Evolutionary conservation across 208 protist species (phyloP).

Genomic region (Pavlovales sp.): DNA sequence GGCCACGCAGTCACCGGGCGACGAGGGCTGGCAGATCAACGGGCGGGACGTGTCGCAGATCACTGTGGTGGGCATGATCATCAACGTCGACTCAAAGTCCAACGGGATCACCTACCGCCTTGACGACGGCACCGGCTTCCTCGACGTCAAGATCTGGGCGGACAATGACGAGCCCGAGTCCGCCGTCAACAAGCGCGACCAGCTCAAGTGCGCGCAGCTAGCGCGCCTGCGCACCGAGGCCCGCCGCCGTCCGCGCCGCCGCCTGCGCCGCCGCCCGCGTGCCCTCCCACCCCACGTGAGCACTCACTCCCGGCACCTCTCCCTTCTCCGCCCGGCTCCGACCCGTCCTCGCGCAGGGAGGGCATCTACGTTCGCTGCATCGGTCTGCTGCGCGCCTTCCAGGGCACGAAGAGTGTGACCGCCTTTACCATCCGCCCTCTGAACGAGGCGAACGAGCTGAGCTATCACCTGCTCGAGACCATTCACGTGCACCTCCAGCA

Average conservation of each 20-base stretch:
- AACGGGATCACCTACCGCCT: neutral
- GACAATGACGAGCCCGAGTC: neutral
- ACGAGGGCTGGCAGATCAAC: neutral
- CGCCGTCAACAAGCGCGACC: neutral
- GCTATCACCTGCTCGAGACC: slow-evolving; percentile 15
- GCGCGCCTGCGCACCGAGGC: too few relatives aligned
- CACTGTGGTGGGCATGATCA: slow-evolving; percentile 14
- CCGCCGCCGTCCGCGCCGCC: too few relatives aligned
- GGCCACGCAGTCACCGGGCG: neutral
- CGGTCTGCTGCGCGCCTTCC: slow-evolving; percentile 18
- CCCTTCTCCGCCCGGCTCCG: too few relatives aligned
- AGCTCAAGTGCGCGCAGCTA: neutral
- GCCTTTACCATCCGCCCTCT: neutral
- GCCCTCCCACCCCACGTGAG: too few relatives aligned
- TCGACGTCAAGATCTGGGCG: slow-evolving; percentile 17
- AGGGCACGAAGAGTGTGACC: neutral
- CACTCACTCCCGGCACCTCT: too few relatives aligned
- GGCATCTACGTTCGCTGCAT: neutral
- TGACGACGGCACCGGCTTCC: slow-evolving; percentile 13
- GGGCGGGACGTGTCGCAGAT: slow-evolving; percentile 13
- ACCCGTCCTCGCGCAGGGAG: neutral
- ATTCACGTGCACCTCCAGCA: slow-evolving; percentile 4
- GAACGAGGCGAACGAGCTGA: slow-evolving; percentile 5
- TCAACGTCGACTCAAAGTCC: neutral
- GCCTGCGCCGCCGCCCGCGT: too few relatives aligned